Percentiles rank a stretch among this genome's conserved stretches.
These are phyloP conservation scores for Podaxis rugospora DNA, from an alignment of 768 basidiomycete genomes.

Conservation along the genomic window DNA sequence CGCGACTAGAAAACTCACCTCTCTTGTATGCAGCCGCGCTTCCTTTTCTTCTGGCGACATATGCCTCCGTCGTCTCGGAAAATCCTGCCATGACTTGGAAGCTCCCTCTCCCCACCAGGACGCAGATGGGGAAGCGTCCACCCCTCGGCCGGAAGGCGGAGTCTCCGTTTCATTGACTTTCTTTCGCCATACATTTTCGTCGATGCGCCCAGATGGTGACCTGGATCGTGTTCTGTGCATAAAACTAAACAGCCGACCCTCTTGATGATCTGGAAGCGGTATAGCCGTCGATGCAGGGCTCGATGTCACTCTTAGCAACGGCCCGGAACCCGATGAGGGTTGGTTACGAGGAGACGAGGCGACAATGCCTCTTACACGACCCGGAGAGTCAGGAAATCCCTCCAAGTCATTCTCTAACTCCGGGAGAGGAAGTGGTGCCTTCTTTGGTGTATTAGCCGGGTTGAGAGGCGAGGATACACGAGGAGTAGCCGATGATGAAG, in stretches of 20 bases:
- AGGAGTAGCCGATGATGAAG: slow-evolving; percentile 6
- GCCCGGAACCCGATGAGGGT: not conserved
- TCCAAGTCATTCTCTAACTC: not conserved
- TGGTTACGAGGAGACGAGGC: not conserved
- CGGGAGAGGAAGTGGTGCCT: slow-evolving; percentile 8
- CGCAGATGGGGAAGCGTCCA: slow-evolving; percentile 3
- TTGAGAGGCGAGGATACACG: slow-evolving; percentile 16
- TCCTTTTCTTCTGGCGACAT: slow-evolving; percentile 11
- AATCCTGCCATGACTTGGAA: slow-evolving; percentile 11
- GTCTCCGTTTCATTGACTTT: not conserved
- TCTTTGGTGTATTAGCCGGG: slow-evolving; percentile 10
- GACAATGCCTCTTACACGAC: not conserved
- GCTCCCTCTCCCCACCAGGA: slow-evolving; percentile 15
- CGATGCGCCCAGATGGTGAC: not conserved
- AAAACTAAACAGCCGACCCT: not conserved
- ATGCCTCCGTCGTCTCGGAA: slow-evolving; percentile 7
- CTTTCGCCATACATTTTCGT: slow-evolving; percentile 1
- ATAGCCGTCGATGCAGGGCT: slow-evolving; percentile 3
- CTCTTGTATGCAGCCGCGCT: slow-evolving; percentile 11
- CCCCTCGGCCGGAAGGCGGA: not conserved
- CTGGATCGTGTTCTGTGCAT: not conserved
- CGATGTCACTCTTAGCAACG: slow-evolving; percentile 4
- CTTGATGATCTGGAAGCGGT: not conserved
- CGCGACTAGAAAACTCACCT: slow-evolving; percentile 6
- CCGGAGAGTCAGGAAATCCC: not conserved